Evolutionary conservation across 2,329 filamentous ascomycete genomes (phyloP).

Genomic region (Botrytis medusae): DNA sequence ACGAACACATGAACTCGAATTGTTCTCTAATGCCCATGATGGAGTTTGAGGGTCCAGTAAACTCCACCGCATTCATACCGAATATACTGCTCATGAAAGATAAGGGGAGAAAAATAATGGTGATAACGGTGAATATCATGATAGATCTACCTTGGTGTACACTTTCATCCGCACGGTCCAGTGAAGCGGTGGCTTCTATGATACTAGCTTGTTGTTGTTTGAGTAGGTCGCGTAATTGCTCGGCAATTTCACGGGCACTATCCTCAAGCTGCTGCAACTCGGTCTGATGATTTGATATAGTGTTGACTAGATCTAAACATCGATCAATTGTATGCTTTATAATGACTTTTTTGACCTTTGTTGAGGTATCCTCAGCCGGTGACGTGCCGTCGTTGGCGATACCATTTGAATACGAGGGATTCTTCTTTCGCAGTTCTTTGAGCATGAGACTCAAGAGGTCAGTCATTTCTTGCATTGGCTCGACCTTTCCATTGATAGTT

Average conservation of each 20-base stretch:
- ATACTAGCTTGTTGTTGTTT: slow-evolving; percentile 50
- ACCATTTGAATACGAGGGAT: no score
- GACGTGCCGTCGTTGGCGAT: no score
- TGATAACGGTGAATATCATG: slow-evolving; percentile 16
- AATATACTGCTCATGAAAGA: slow-evolving; percentile 19
- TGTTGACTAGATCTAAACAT: neutral
- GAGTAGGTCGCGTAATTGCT: slow-evolving; percentile 41
- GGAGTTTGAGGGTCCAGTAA: neutral
- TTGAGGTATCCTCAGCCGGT: neutral
- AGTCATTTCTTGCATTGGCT: neutral
- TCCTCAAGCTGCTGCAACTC: slow-evolving; percentile 9
- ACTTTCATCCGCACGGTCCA: neutral
- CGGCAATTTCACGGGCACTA: neutral
- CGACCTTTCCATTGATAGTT: neutral
- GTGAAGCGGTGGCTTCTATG: slow-evolving; percentile 41
- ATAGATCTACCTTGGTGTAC: slow-evolving; percentile 9
- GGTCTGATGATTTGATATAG: neutral
- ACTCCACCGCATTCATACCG: slow-evolving; percentile 14
- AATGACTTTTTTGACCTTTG: neutral
- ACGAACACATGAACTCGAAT: slow-evolving; percentile 12
- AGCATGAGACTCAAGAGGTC: neutral
- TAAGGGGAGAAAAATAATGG: slow-evolving; percentile 13
- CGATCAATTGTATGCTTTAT: neutral
- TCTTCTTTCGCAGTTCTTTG: neutral
- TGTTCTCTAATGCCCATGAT: slow-evolving; percentile 1